Percentiles rank a stretch among this genome's conserved stretches.
Evolutionary conservation across 371 early-diverging fungal genomes (phyloP).

Genomic region (Neoconidiobolus thromboides): DNA sequence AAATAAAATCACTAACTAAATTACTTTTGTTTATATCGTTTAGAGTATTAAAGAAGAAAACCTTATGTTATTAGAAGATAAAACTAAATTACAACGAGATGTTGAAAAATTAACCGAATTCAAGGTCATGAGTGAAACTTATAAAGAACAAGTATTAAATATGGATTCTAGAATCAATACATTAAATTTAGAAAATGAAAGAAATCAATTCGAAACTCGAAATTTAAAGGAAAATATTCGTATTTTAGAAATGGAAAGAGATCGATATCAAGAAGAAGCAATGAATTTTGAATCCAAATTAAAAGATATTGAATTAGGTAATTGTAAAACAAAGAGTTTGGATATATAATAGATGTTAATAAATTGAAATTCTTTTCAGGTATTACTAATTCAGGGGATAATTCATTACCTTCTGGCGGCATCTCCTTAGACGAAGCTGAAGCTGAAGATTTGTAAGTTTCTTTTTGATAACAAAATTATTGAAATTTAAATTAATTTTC

Average conservation of each 20-base stretch:
- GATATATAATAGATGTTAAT: too few species aligned
- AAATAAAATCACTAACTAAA: too few species aligned
- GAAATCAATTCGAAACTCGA: constrained; percentile 44
- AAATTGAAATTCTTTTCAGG: neutral
- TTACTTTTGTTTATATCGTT: neutral
- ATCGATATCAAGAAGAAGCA: constrained; percentile 51
- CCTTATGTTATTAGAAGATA: constrained; percentile 34
- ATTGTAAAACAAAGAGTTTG: constrained; percentile 10
- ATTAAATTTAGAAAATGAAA: constrained; percentile 45
- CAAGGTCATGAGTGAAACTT: constrained; percentile 65
- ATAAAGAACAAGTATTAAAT: constrained; percentile 56
- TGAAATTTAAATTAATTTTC: neutral
- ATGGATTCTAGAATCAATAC: constrained; percentile 52
- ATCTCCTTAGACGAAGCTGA: constrained; percentile 29
- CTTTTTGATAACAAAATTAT: neutral
- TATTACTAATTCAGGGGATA: constrained; percentile 7
- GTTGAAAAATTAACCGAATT: constrained; percentile 56
- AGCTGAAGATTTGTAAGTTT: constrained; percentile 23
- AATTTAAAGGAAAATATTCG: constrained; percentile 39
- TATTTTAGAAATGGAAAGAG: constrained; percentile 36
- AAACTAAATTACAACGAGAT: constrained; percentile 64
- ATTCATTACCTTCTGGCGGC: constrained; percentile 18
- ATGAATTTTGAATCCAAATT: constrained; percentile 56
- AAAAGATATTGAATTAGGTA: constrained; percentile 59
- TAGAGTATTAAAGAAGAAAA: constrained; percentile 61